Percentiles rank a stretch among this genome's conserved stretches.
Conservation (phyloP, 352 stramenopile species). For the Pythium aquatile region DNA sequence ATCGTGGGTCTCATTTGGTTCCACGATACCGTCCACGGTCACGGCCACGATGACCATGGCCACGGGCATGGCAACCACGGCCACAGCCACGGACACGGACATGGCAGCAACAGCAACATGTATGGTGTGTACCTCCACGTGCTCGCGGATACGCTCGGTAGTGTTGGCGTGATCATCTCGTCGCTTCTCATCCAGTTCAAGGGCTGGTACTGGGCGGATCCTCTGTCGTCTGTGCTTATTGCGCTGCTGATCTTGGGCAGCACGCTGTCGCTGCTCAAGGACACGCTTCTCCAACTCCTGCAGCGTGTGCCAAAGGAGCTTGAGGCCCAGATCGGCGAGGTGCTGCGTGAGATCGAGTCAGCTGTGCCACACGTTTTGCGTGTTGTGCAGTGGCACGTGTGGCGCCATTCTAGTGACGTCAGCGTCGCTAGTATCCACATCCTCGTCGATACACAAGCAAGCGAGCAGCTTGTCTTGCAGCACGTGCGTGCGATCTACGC, state of each 20-base stretch:
- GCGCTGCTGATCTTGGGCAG: conserved; percentile 83
- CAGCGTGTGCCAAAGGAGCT: conserved; percentile 65
- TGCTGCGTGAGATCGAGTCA: conserved; percentile 48
- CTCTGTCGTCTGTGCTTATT: conserved; percentile 80
- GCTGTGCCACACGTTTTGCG: conserved; percentile 40
- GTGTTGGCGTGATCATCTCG: conserved; percentile 87
- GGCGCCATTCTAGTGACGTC: conserved; percentile 64
- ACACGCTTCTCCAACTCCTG: conserved; percentile 70
- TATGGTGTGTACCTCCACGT: conserved; percentile 91
- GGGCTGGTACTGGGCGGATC: conserved; percentile 82
- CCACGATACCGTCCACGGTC: conserved; percentile 83
- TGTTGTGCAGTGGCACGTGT: conserved; percentile 72
- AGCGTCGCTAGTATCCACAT: conserved; percentile 63
- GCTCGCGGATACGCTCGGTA: conserved; percentile 85
- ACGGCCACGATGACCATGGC: conserved; percentile 49
- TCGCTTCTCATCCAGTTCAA: conserved; percentile 85
- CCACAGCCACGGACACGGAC: conserved; percentile 55
- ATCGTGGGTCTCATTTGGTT: conserved; percentile 90
- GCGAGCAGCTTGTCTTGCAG: conserved; percentile 56
- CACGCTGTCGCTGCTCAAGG: conserved; percentile 71
- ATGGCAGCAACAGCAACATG: conserved; percentile 87
- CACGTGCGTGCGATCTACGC: conserved; percentile 50
- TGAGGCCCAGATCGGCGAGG: conserved; percentile 40
- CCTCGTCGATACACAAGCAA: conserved; percentile 40
- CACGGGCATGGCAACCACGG: conserved; percentile 42